A percentile compares a stretch with the other conserved stretches of the same genome.
phyloP scores from a whole-genome alignment of 192 early-diverging fungal species.

The Rhizophagus sp. region DNA sequence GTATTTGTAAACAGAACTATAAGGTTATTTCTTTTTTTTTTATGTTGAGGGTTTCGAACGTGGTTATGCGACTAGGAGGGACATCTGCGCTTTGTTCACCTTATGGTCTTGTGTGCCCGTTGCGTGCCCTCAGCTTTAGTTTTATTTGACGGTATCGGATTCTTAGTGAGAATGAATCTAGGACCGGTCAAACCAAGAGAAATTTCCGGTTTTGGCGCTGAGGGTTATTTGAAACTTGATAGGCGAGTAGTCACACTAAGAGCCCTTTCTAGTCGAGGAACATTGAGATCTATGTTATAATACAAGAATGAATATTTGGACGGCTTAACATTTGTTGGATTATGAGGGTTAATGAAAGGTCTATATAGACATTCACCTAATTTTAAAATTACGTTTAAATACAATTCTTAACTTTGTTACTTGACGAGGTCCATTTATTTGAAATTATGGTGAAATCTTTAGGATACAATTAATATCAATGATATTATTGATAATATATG shows the following conservation, averaged over 20 bases:
- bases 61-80: slow-evolving; percentile 21
- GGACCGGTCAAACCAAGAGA: not conserved
- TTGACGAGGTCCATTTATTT: slow-evolving; percentile 76
- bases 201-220: slow-evolving; percentile 48
- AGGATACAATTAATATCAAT: slow-evolving; percentile 79
- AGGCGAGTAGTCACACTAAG: slow-evolving; percentile 32
- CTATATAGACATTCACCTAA: slow-evolving; percentile 55
- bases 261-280: slow-evolving; percentile 69
- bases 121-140: no score
- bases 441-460: slow-evolving; percentile 77
- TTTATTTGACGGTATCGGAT: slow-evolving; percentile 10
- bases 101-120: no score
- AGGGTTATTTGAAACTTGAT: slow-evolving; percentile 57
- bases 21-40: not conserved
- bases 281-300: slow-evolving; percentile 87
- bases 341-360: slow-evolving; percentile 76
- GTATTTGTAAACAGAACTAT: no score
- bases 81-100: slow-evolving; percentile 13
- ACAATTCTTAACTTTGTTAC: slow-evolving; percentile 80
- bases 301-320: slow-evolving; percentile 74
- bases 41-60: not conserved
- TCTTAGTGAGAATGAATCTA: slow-evolving; percentile 3
- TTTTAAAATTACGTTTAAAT: slow-evolving; percentile 79
- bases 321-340: slow-evolving; percentile 70
- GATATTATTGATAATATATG: slow-evolving; percentile 61